A percentile compares a stretch with the other conserved stretches of the same genome.
These are phyloP conservation scores for Phaeoacremonium minimum DNA, from an alignment of 2,329 filamentous ascomycete species.

Conservation along the genomic window DNA sequence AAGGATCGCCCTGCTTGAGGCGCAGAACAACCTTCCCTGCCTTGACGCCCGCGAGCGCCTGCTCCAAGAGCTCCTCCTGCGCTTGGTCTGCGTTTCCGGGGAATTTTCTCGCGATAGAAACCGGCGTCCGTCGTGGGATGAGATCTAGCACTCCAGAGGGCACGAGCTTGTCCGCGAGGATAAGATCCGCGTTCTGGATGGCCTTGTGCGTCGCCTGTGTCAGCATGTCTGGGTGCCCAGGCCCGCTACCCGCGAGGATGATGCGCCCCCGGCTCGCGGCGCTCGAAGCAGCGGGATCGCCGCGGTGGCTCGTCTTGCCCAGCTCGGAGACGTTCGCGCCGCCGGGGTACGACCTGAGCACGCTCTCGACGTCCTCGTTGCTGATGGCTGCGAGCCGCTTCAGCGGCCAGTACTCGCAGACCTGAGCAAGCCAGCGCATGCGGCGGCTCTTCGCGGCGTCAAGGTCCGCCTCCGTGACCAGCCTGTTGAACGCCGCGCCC, in stretches of 20 bases:
- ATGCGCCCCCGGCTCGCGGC: slow-evolving; percentile 57
- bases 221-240: slow-evolving; percentile 86
- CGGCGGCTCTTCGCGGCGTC: slow-evolving; percentile 73
- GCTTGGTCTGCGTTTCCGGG: slow-evolving; percentile 93
- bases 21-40: slow-evolving; percentile 77
- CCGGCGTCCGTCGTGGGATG: slow-evolving; percentile 81
- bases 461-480: slow-evolving; percentile 70
- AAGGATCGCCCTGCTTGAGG: slow-evolving; percentile 94
- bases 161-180: slow-evolving; percentile 82
- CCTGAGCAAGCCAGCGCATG: slow-evolving; percentile 90
- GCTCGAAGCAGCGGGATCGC: slow-evolving; percentile 16
- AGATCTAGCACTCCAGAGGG: slow-evolving; percentile 82
- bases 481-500: slow-evolving; percentile 75
- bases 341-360: slow-evolving; percentile 68
- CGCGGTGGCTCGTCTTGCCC: slow-evolving; percentile 8
- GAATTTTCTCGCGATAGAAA: slow-evolving; percentile 94
- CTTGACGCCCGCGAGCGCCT: slow-evolving; percentile 64
- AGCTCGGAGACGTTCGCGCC: slow-evolving; percentile 7
- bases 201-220: slow-evolving; percentile 78
- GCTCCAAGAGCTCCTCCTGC: slow-evolving; percentile 80
- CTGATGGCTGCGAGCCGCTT: slow-evolving; percentile 73
- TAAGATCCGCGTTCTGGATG: slow-evolving; percentile 69
- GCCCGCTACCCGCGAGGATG: slow-evolving; percentile 86
- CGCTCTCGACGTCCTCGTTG: slow-evolving; percentile 71
- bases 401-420: slow-evolving; percentile 98